Conservation (phyloP, 73 alveolate species). For the Tetrahymena borealis region DNA sequence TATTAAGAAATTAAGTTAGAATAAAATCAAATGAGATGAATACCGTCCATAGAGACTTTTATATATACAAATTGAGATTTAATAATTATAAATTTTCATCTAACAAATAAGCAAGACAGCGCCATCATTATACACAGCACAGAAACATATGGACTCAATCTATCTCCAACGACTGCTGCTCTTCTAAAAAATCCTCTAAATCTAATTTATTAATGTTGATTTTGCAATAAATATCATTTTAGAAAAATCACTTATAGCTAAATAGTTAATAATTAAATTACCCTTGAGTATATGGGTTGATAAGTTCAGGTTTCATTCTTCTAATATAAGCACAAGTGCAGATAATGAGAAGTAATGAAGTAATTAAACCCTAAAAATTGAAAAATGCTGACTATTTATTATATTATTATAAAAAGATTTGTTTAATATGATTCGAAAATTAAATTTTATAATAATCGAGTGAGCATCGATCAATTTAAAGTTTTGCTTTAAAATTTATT, state of each 20-base stretch:
- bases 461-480: no score
- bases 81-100: background rate
- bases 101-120: background rate
- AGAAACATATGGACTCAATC: background rate
- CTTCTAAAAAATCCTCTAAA: background rate
- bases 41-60: no score
- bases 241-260: background rate
- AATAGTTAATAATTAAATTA: background rate
- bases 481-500: no score
- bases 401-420: background rate
- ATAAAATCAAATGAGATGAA: no score
- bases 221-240: background rate
- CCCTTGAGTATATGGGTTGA: background rate
- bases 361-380: background rate
- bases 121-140: background rate
- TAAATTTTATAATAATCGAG: no score
- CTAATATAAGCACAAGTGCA: background rate
- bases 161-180: background rate
- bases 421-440: no score
- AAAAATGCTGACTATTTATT: background rate
- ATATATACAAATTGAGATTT: background rate
- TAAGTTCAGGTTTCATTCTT: background rate
- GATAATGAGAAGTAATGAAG: background rate
- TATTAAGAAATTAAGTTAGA: no score
- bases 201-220: background rate